These are phyloP conservation scores for Verticillium nonalfalfae DNA, from an alignment of 2,329 filamentous ascomycete species.

Conservation along the genomic window DNA sequence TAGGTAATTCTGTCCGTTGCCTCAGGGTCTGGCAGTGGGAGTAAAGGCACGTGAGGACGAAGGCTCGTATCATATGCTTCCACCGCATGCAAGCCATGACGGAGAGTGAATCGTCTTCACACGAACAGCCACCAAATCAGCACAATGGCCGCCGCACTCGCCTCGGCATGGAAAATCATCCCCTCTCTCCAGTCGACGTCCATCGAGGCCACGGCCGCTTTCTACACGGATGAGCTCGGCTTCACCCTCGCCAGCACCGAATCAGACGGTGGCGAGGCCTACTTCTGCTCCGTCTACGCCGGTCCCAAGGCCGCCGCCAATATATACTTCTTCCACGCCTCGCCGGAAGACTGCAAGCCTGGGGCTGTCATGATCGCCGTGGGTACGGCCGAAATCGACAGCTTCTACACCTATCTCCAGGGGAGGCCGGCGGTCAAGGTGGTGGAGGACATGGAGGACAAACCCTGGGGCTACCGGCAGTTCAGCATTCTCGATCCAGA, in stretches of 20 bases:
- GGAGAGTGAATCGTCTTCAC: too few relatives aligned
- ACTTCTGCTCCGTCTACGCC: constrained; percentile 5
- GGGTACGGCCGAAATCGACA: constrained; percentile 1
- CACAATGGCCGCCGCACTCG: not conserved
- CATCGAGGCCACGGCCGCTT: constrained; percentile 1
- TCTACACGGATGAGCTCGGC: constrained; percentile 1
- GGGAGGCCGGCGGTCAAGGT: not conserved
- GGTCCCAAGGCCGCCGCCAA: constrained; percentile 4
- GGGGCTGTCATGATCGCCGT: constrained; percentile 3
- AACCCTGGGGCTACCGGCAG: constrained; percentile 3
- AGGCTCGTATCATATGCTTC: too few relatives aligned
- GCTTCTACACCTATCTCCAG: not conserved
- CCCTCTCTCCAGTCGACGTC: constrained; percentile 1
- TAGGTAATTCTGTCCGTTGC: too few relatives aligned
- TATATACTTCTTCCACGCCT: constrained; percentile 4
- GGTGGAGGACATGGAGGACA: constrained; percentile 1
- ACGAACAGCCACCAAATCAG: not conserved
- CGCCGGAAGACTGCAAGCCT: not conserved
- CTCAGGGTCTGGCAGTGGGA: too few relatives aligned
- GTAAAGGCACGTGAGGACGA: too few relatives aligned
- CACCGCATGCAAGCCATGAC: too few relatives aligned
- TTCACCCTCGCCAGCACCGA: not conserved
- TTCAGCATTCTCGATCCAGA: constrained; percentile 4
- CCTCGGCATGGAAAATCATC: constrained; percentile 7
- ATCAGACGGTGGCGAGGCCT: not conserved